Percentiles rank a stretch among this genome's conserved stretches.
Evolutionary conservation across 805 yeast species (phyloP).

Genomic region (Candida nonsorbophila): DNA sequence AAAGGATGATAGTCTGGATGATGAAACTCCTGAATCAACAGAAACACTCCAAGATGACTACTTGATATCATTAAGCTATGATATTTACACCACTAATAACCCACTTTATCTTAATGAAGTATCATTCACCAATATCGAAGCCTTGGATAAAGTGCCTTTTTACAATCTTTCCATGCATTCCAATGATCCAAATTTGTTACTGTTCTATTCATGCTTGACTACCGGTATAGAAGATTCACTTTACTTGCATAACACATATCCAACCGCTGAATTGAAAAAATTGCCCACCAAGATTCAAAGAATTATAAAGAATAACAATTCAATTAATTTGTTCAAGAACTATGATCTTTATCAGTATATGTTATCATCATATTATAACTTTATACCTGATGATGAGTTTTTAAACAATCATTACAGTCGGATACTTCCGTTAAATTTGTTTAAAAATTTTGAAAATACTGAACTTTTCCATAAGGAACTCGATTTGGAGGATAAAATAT

Average conservation of each 20-base stretch:
- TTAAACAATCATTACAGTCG: slow-evolving; percentile 33
- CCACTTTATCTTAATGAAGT: too few relatives aligned
- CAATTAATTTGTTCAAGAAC: slow-evolving; percentile 28
- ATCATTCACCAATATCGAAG: too few relatives aligned
- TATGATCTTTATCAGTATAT: slow-evolving; percentile 32
- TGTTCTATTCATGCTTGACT: slow-evolving; percentile 23
- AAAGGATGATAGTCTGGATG: slow-evolving; percentile 8
- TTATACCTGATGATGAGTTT: slow-evolving; percentile 19
- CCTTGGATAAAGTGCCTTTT: slow-evolving; percentile 29
- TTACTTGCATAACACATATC: slow-evolving; percentile 16
- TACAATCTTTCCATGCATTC: slow-evolving; percentile 24
- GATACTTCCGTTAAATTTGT: slow-evolving; percentile 29
- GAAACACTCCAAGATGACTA: slow-evolving; percentile 25
- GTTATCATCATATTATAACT: slow-evolving; percentile 34
- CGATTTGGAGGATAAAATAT: slow-evolving; percentile 17
- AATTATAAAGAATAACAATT: slow-evolving; percentile 21
- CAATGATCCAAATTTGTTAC: slow-evolving; percentile 34
- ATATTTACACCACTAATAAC: slow-evolving; percentile 28
- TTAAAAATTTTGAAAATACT: slow-evolving; percentile 32
- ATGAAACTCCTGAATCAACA: slow-evolving; percentile 6
- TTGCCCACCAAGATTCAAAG: slow-evolving; percentile 32
- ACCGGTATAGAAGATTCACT: slow-evolving; percentile 22
- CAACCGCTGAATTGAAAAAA: slow-evolving; percentile 16
- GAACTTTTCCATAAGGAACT: slow-evolving; percentile 23
- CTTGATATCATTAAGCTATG: slow-evolving; percentile 25